Base-by-base conservation (phyloP, 768 basidiomycete genomes). In the Fistulinella prunicolor region DNA sequence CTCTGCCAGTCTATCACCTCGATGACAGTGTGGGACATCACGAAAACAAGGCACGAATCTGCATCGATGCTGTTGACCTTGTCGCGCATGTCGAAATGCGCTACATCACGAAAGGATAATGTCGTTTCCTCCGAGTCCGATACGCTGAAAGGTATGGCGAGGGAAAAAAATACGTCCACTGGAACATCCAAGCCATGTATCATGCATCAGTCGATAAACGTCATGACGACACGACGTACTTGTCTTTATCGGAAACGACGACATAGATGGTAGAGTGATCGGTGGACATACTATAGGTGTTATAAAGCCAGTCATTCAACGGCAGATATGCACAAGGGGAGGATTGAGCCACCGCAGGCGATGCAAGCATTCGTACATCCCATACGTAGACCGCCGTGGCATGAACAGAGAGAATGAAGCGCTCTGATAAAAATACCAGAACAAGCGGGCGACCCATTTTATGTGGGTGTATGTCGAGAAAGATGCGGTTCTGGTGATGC, bases 1-100 rank as follows among this genome's bases (percentile, higher is more conserved):
- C 59, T 62, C 2, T 59, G 57, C 72, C 73, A 76, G 41, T 71
- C 56, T 7, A 75, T 23, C 16, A 79, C 36, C 35, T 70, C 67
- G 20, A 79, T 54, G 10, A 45, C 32, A 20, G 55, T 55, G 6
- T 50, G 62, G 0, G 68, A 64, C 23, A 42, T 28, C 20, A 71
- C 63, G 3, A 68, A 62, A 17, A 70, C 50, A 7, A 70, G 60
- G 17, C 63, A 53, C n/a, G 58, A 53, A 4, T 49, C 43, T 3
- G 64, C 61, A 16, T 73, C 63, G 32, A 79, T 63, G 14, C 64
- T 20, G 70, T 57, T 7, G 62, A 58, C 7, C 17, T 7, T 20
- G 13, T 16, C 12, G 8, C 20, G 20, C 7, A 50, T 39, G 44
- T 48, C 23, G 24, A 59, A 36, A 23, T 56, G 43, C 9, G 50